Evolutionary conservation across 305 asterid species (phyloP).

Genomic region (Coffea humblotiana): DNA sequence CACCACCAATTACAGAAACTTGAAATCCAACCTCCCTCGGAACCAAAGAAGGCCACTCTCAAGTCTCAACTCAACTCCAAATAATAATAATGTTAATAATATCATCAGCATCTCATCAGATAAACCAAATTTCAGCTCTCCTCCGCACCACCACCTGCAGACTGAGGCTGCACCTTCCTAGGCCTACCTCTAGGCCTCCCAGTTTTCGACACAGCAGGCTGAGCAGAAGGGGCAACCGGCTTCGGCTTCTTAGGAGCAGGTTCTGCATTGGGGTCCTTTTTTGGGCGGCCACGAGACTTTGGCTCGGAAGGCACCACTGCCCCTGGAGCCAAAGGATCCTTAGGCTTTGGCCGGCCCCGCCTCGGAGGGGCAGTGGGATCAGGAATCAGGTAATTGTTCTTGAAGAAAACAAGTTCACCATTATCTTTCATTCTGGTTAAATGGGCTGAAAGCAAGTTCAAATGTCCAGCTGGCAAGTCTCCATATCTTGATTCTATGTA

Average conservation of each 20-base stretch:
- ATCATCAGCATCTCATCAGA: slow-evolving; percentile 9
- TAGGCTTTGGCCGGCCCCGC: slow-evolving; percentile 79
- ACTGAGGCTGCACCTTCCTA: slow-evolving; percentile 49
- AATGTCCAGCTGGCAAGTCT: slow-evolving; percentile 57
- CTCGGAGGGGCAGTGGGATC: slow-evolving; percentile 51
- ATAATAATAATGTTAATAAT: slow-evolving; percentile 7
- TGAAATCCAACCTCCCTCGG: slow-evolving; percentile 6
- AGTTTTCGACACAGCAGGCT: slow-evolving; percentile 23
- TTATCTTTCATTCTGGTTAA: slow-evolving; percentile 57
- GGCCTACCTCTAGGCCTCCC: slow-evolving; percentile 88
- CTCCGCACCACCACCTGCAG: slow-evolving; percentile 47
- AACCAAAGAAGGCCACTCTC: background rate
- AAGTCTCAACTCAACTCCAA: slow-evolving; percentile 6
- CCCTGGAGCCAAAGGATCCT: slow-evolving; percentile 41
- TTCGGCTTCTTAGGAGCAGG: slow-evolving; percentile 68
- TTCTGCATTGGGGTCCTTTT: slow-evolving; percentile 67
- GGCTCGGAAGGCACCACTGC: slow-evolving; percentile 27
- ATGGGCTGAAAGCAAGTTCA: slow-evolving; percentile 48
- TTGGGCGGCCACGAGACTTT: slow-evolving; percentile 70
- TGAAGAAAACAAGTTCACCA: slow-evolving; percentile 58
- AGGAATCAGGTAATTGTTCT: slow-evolving; percentile 63
- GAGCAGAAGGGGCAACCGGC: slow-evolving; percentile 20
- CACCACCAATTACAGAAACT: slow-evolving; percentile 7
- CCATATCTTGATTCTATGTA: slow-evolving; percentile 73
- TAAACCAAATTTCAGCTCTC: slow-evolving; percentile 24